Evolutionary conservation across 169 alveolate species (phyloP).

Genomic region (Eimeria necatrix): DNA sequence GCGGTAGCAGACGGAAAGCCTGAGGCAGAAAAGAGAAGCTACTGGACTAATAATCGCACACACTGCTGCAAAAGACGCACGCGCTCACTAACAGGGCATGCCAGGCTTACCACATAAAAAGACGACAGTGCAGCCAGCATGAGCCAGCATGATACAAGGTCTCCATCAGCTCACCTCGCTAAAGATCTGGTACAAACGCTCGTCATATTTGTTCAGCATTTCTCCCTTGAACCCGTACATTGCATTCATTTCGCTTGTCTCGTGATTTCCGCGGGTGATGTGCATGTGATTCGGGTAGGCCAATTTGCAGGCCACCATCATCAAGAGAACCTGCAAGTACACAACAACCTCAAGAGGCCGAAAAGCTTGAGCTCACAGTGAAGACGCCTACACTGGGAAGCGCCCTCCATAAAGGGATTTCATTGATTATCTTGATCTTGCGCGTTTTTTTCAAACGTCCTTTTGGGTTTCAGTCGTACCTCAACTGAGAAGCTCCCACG

Average conservation of each 20-base stretch:
- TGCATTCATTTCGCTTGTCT: slow-evolving; percentile 97
- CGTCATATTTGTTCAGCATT: slow-evolving; percentile 97
- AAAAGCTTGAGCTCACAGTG: background rate
- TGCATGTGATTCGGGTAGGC: slow-evolving; percentile 97
- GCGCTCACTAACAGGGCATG: background rate
- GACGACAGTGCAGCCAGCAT: background rate
- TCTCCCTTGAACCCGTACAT: slow-evolving; percentile 99
- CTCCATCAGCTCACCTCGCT: slow-evolving; percentile 80
- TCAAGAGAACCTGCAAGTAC: slow-evolving; percentile 75
- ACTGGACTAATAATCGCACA: no score
- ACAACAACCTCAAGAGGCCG: background rate
- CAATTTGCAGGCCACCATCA: slow-evolving; percentile 83
- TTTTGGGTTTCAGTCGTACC: slow-evolving; percentile 85
- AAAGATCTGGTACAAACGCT: slow-evolving; percentile 96
- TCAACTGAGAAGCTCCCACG: slow-evolving; percentile 99
- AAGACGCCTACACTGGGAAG: background rate
- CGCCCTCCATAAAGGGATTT: no score
- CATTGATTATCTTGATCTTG: no score
- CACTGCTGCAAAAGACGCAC: no score
- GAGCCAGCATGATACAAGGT: background rate
- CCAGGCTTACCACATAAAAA: no score
- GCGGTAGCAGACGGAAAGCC: slow-evolving; percentile 98
- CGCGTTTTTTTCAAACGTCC: no score
- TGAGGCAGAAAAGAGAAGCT: background rate
- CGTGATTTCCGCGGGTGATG: slow-evolving; percentile 99